Conservation (phyloP, 2,329 filamentous ascomycete genomes). For the Chalara sp. region DNA sequence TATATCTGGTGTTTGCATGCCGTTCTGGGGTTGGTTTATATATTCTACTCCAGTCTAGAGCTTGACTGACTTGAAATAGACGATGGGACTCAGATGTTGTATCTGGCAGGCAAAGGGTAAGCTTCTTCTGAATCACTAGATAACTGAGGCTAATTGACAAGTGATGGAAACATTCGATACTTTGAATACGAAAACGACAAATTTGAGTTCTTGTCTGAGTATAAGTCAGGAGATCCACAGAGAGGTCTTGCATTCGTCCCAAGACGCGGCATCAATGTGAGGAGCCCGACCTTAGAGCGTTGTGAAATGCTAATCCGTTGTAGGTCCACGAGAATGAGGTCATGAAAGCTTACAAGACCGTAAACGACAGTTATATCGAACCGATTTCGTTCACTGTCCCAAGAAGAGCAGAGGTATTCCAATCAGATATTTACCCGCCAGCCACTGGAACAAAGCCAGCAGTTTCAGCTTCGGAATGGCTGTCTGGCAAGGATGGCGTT, state of each 20-base stretch:
- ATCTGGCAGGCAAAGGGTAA: slow-evolving; percentile 94
- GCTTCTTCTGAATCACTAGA: slow-evolving; percentile 25
- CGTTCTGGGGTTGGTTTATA: slow-evolving; percentile 73
- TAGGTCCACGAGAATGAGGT: slow-evolving; percentile 92
- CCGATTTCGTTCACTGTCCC: slow-evolving; percentile 97
- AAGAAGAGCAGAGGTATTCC: slow-evolving; percentile 86
- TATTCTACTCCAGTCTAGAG: slow-evolving; percentile 15
- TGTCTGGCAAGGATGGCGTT: slow-evolving; percentile 74
- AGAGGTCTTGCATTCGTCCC: slow-evolving; percentile 91
- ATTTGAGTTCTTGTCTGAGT: slow-evolving; percentile 93
- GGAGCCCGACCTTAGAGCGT: slow-evolving; percentile 6
- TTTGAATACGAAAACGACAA: slow-evolving; percentile 98
- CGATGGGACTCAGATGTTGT: slow-evolving; percentile 89
- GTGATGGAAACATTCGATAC: slow-evolving; percentile 98
- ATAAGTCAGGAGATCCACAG: slow-evolving; percentile 95
- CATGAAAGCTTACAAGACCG: slow-evolving; percentile 93
- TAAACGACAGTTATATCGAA: slow-evolving; percentile 90
- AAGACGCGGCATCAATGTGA: slow-evolving; percentile 85
- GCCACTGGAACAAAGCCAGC: slow-evolving; percentile 74
- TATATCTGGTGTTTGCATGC: slow-evolving; percentile 97
- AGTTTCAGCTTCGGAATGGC: slow-evolving; percentile 75
- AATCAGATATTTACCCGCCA: slow-evolving; percentile 94
- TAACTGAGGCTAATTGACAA: slow-evolving; percentile 29
- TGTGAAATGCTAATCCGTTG: slow-evolving; percentile 13
- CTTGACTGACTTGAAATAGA: slow-evolving; percentile 39